Evolutionary conservation across 176 grass and related monocot species (phyloP).

Genomic region (Rhynchospora pubera): DNA sequence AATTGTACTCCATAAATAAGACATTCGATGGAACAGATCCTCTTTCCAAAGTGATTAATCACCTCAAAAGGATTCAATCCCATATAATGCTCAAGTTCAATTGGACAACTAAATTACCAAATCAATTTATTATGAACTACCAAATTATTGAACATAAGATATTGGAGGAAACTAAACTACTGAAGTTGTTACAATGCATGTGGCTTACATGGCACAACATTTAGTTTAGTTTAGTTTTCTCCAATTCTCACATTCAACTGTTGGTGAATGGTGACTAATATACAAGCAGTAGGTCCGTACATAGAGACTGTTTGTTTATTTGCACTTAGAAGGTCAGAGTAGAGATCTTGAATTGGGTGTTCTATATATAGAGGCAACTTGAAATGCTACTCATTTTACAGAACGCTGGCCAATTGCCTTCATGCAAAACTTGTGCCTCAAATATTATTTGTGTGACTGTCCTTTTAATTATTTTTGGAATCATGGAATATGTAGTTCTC

Average conservation of each 20-base stretch:
- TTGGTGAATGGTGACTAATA: background rate
- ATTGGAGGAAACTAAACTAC: constrained; percentile 44
- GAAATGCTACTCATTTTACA: constrained; percentile 8
- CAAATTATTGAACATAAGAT: constrained; percentile 31
- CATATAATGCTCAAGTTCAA: constrained; percentile 35
- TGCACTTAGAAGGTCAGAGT: background rate
- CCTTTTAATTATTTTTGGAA: background rate
- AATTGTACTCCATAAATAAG: constrained; percentile 15
- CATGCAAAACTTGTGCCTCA: background rate
- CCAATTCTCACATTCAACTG: constrained; percentile 40
- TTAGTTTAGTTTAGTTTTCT: constrained; percentile 33
- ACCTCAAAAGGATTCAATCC: constrained; percentile 21
- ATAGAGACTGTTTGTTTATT: background rate
- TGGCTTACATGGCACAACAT: background rate
- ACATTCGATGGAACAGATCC: constrained; percentile 55
- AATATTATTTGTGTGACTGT: background rate
- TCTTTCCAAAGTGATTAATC: background rate
- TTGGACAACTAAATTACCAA: background rate
- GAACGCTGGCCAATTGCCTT: background rate
- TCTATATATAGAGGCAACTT: constrained; percentile 14
- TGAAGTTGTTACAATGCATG: background rate
- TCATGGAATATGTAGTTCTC: background rate
- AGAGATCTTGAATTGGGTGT: background rate
- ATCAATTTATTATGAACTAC: background rate
- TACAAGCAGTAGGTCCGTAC: background rate